Percentiles rank a stretch among this genome's conserved stretches.
phyloP scores from a whole-genome alignment of 2,329 filamentous ascomycete genomes.

The Blastomyces parvus region DNA sequence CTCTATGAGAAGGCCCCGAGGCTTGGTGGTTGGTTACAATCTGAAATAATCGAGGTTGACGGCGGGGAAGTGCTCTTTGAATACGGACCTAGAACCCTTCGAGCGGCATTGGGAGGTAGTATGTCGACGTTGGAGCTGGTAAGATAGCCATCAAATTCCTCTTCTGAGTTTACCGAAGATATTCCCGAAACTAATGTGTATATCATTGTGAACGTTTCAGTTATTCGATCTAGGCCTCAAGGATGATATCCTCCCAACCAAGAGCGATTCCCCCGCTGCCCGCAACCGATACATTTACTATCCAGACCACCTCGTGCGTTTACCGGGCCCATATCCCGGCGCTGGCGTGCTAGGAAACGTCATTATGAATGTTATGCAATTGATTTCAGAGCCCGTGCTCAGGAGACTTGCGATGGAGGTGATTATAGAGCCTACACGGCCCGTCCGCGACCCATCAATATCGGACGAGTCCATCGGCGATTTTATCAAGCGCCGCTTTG shows the following conservation, averaged over 20 bases:
- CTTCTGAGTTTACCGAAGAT: constrained; percentile 9
- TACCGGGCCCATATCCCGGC: constrained; percentile 41
- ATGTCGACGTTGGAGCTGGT: constrained; percentile 63
- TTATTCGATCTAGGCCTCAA: constrained; percentile 48
- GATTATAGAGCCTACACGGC: constrained; percentile 28
- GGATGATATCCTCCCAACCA: constrained; percentile 48
- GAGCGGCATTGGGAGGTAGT: constrained; percentile 49
- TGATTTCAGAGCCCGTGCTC: constrained; percentile 43
- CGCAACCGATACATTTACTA: constrained; percentile 77
- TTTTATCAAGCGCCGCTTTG: constrained; percentile 40
- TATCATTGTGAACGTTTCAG: constrained; percentile 30
- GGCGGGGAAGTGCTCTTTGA: constrained; percentile 66
- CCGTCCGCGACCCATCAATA: constrained; percentile 5
- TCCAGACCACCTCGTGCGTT: constrained; percentile 64
- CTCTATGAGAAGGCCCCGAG: constrained; percentile 64
- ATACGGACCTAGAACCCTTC: constrained; percentile 68
- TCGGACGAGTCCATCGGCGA: constrained; percentile 62
- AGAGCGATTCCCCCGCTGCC: constrained; percentile 43
- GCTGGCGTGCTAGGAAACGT: constrained; percentile 22
- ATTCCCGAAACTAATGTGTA: constrained; percentile 1
- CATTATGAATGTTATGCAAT: constrained; percentile 22
- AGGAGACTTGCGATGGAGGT: constrained; percentile 22
- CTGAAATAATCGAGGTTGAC: constrained; percentile 51
- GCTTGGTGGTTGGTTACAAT: constrained; percentile 77
- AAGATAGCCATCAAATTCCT: constrained; percentile 20